Evolutionary conservation across 2,329 filamentous ascomycete genomes (phyloP).

Genomic region (Chaetoscypha palmicola): DNA sequence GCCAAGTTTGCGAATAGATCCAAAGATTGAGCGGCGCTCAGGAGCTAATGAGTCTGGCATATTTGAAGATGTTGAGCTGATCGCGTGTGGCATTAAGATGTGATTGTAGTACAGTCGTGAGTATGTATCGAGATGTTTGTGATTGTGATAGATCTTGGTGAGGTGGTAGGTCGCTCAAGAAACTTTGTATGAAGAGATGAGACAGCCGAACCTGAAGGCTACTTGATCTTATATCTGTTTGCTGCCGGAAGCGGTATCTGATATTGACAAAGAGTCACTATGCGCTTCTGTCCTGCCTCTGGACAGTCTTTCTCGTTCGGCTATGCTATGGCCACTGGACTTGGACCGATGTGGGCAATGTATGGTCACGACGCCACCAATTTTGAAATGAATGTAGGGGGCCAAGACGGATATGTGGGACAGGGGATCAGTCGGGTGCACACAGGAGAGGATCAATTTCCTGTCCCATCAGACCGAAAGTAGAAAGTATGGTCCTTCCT

Average conservation of each 20-base stretch:
- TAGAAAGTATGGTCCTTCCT: too few relatives aligned
- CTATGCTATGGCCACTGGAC: too few relatives aligned
- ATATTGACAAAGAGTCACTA: not conserved
- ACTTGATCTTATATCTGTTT: not conserved
- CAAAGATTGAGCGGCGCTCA: conserved; percentile 14
- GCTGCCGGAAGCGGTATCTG: not conserved
- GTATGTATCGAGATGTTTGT: not conserved
- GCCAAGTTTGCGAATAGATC: conserved; percentile 16
- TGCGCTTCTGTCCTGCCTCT: too few relatives aligned
- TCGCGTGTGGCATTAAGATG: conserved; percentile 4
- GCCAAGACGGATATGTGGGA: too few relatives aligned
- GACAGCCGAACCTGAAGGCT: not conserved
- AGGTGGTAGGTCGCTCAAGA: not conserved
- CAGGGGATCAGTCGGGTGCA: too few relatives aligned
- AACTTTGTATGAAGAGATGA: not conserved
- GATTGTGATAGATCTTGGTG: not conserved
- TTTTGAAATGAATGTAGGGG: too few relatives aligned
- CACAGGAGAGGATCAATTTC: too few relatives aligned
- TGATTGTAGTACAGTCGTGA: not conserved
- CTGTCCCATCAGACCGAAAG: too few relatives aligned
- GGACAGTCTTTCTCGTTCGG: too few relatives aligned
- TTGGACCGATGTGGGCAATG: too few relatives aligned
- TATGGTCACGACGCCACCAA: too few relatives aligned
- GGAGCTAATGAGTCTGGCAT: not conserved
- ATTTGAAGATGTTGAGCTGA: not conserved